Evolutionary conservation across 2,329 filamentous ascomycete genomes (phyloP), one percentile per base, ranked within the genome.

Genomic region (Pseudogymnoascus sp.): DNA sequence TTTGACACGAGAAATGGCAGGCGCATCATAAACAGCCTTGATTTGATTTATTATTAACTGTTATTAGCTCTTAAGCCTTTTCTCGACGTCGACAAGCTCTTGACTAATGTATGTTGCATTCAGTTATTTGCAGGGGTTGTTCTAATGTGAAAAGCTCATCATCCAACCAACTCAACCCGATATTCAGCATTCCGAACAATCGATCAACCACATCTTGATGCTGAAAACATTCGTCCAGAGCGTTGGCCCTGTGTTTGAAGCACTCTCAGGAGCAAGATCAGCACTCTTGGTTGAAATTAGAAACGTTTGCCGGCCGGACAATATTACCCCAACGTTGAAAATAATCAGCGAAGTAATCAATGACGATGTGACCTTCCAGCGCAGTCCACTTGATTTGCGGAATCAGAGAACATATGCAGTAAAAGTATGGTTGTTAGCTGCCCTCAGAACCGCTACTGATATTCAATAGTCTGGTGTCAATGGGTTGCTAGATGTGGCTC

Each of bases 401-500:
- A 96, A 97, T 64, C 93, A 97, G 71, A 82, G 93, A 65, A 90
- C 88, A 0, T 97, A 95, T 75, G 93, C 93, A 21, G 87, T 97
- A 33, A 94, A 88, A 76, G 85, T 86, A 69, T 62, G 67, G 39
- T 21, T n/a, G 61, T 7, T n/a, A 40, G 4, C 2, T 29, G 27
- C 3, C 37, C 12, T 25, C 4, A 39, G 2, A 42, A 18, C 35
- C 18, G 31, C 8, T 13, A 7, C 5, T 42, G 58, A 67, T 66
- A 55, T 10, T 37, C 36, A 4, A 6, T 67, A 90, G 82, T 85
- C 90, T 52, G 90, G 90, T 0, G 85, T 94, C 42, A 92, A 90
- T 68, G 90, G 90, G 2, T 82, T 97, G 62, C 82, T 97, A 3
- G 93, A 97, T 74, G 89, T 97, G 37, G 90, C 91, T 35, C 84